These are phyloP conservation scores for Tanacetum coccineum DNA, from an alignment of 129 eudicot species.

Conservation along the genomic window DNA sequence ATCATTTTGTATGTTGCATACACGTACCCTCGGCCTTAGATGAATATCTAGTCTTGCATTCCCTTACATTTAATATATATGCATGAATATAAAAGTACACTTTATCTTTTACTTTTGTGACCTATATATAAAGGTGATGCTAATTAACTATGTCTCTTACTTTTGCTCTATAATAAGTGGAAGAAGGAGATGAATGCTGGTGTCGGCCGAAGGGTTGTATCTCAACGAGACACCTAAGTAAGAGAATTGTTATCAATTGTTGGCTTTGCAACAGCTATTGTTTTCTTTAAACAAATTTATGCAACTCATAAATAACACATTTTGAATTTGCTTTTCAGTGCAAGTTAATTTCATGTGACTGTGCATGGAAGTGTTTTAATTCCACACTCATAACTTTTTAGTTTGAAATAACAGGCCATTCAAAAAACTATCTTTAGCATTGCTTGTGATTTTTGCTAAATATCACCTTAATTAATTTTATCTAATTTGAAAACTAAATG, in stretches of 20 bases:
- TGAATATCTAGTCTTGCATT: too few species aligned
- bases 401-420: too few species aligned
- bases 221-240: neutral
- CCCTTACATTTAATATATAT: too few species aligned
- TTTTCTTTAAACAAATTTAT: neutral
- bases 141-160: neutral
- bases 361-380: too few species aligned
- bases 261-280: neutral
- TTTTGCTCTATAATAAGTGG: neutral
- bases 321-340: neutral
- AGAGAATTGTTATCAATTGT: neutral
- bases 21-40: too few species aligned
- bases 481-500: too few species aligned
- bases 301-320: neutral
- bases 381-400: too few species aligned
- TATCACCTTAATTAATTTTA: too few species aligned
- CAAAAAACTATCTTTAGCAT: too few species aligned
- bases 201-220: neutral
- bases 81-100: neutral
- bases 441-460: too few species aligned
- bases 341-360: neutral
- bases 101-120: neutral
- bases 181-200: neutral
- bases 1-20: too few species aligned
- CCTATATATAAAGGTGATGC: constrained; percentile 1